Base-by-base conservation (phyloP, 1,139 yeast species). In the Hanseniaspora gamundiae region DNA sequence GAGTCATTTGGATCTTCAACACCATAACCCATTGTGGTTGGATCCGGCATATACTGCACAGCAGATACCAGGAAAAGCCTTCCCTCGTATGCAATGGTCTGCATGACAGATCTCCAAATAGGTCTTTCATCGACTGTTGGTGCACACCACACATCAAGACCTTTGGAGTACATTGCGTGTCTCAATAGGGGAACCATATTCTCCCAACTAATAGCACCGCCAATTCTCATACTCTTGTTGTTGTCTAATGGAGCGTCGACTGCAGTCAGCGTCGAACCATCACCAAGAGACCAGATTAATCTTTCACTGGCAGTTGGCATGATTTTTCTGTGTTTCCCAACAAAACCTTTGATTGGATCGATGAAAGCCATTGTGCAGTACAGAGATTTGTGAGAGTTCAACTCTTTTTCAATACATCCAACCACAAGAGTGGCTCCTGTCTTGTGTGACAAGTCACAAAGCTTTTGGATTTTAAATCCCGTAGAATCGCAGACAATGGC, bases 141-240 rank as follows among this genome's bases (percentile, higher is more conserved):
- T 2, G 70, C 70, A 39, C 61, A 60, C 57, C 63, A 66, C 20
- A 67, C 52, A 41, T 61, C 60, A 13, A 65, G 47, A 13, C 65
- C 66, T 47, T 67, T 64, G n/a, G 67, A 60, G 46, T 66, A 66
- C 56, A 64, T 61, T 1, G 69, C 62, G 24, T 60, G 56, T 50
- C 70, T 58, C 45, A 60, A 52, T 44, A 65, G 47, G 10, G 68
- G 68, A 57, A 62, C 56, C 49, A 55, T 55, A 48, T 67, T 67
- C 46, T 67, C 71, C 70, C 71, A 66, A 51, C 71, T 67, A 42
- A 67, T 66, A 27, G 63, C 69, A 20, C 68, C 70, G 22, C 70
- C 70, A 14, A 66, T 48, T 38, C 56, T 58, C 13, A 70, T 69
- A 8, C 56, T 59, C 2, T 51, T 46, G 21, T 59, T 51, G 10